Percentiles rank a stretch among this genome's conserved stretches.
Evolutionary conservation across 768 basidiomycete genomes (phyloP).

Genomic region (Lyophyllum shimeji): DNA sequence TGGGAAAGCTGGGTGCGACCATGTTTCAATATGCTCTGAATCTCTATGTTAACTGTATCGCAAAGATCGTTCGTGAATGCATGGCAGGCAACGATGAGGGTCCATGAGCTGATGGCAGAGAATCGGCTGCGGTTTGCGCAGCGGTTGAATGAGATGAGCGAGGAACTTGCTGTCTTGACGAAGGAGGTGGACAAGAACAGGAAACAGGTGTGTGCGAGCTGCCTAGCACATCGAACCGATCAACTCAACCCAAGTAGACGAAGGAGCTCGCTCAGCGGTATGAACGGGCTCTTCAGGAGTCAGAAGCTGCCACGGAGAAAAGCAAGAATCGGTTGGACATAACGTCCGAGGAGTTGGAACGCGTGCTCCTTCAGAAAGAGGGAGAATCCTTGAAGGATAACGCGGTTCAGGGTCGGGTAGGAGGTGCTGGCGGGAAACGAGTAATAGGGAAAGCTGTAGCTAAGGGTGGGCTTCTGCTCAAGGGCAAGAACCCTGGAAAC

Average conservation of each 20-base stretch:
- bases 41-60: neutral
- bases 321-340: constrained; percentile 83
- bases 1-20: constrained; percentile 88
- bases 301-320: constrained; percentile 85
- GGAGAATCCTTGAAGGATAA: constrained; percentile 90
- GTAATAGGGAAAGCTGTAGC: constrained; percentile 89
- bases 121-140: constrained; percentile 85
- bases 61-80: constrained; percentile 69
- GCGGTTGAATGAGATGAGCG: constrained; percentile 93
- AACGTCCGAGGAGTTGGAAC: constrained; percentile 92
- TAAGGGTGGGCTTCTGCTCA: constrained; percentile 86
- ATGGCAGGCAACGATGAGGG: constrained; percentile 84
- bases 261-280: constrained; percentile 90
- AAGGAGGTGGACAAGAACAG: constrained; percentile 95
- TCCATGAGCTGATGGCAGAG: constrained; percentile 90
- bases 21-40: too few species aligned
- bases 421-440: constrained; percentile 70
- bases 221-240: neutral
- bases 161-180: constrained; percentile 81
- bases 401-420: constrained; percentile 60
- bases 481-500: constrained; percentile 91
- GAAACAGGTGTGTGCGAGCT: constrained; percentile 61
- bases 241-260: constrained; percentile 47
- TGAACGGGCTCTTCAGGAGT: constrained; percentile 86
- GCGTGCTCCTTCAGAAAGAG: constrained; percentile 90